A percentile compares a stretch with the other conserved stretches of the same genome.
These are phyloP conservation scores for Ceratocystiopsis minuta DNA, from an alignment of 2,329 filamentous ascomycete species.

Conservation along the genomic window DNA sequence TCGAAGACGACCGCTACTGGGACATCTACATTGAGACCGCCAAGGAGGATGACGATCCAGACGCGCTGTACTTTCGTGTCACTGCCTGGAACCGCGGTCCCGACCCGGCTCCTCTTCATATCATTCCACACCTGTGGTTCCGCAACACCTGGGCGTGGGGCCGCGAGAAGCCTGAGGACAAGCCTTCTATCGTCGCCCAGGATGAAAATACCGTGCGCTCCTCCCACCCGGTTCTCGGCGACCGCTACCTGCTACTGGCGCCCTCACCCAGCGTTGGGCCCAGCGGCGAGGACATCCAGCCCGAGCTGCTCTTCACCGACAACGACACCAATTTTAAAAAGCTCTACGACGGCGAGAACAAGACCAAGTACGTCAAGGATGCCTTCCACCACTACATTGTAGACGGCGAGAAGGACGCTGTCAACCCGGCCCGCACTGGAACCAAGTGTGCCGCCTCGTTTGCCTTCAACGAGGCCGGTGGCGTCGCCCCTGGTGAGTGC, in stretches of 20 bases:
- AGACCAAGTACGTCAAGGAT: conserved; percentile 77
- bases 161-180: conserved; percentile 53
- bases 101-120: conserved; percentile 78
- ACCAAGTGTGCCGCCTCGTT: conserved; percentile 91
- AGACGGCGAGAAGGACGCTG: conserved; percentile 56
- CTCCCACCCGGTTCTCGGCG: conserved; percentile 63
- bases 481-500: conserved; percentile 77
- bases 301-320: conserved; percentile 77
- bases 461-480: conserved; percentile 74
- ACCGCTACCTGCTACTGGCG: conserved; percentile 68
- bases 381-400: conserved; percentile 84
- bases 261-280: conserved; percentile 74
- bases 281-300: conserved; percentile 67
- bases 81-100: conserved; percentile 93
- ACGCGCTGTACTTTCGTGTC: conserved; percentile 82
- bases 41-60: conserved; percentile 80
- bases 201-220: conserved; percentile 54
- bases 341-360: conserved; percentile 64
- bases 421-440: conserved; percentile 64
- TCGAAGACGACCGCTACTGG: conserved; percentile 84
- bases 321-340: conserved; percentile 79
- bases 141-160: conserved; percentile 97
- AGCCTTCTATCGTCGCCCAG: conserved; percentile 56
- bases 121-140: conserved; percentile 91
- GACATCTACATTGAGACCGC: conserved; percentile 94